phyloP scores from a whole-genome alignment of 352 stramenopile species.

The Phytophthora pinifolia region DNA sequence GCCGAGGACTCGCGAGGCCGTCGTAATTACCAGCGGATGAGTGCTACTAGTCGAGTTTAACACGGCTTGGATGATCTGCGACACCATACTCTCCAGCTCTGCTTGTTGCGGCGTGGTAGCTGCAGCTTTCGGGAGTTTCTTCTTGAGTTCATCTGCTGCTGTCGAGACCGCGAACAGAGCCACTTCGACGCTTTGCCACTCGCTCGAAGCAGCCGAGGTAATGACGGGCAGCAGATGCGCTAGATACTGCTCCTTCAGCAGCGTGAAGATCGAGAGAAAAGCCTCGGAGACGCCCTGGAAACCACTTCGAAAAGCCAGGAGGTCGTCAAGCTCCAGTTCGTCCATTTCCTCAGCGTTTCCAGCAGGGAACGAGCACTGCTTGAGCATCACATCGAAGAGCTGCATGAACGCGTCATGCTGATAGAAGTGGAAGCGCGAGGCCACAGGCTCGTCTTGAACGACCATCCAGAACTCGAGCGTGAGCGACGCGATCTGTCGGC shows the following conservation, averaged over 20 bases:
- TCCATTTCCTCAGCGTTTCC: conserved; percentile 46
- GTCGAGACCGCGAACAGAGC: conserved; percentile 57
- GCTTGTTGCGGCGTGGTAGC: conserved; percentile 18
- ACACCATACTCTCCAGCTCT: conserved; percentile 45
- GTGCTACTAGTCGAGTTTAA: conserved; percentile 30
- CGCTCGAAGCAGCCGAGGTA: conserved; percentile 18
- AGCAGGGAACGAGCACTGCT: conserved; percentile 52
- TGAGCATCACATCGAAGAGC: conserved; percentile 60
- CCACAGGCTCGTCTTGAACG: conserved; percentile 68
- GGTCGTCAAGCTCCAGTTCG: conserved; percentile 64
- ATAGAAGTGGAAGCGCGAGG: conserved; percentile 52
- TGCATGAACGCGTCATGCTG: conserved; percentile 54
- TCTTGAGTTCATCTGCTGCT: conserved; percentile 62
- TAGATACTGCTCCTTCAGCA: conserved; percentile 56
- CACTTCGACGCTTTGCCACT: conserved; percentile 61
- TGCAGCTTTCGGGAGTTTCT: conserved; percentile 32
- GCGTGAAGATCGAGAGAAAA: conserved; percentile 54
- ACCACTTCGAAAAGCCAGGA: conserved; percentile 54
- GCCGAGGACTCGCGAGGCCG: conserved; percentile 49
- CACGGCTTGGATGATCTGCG: conserved; percentile 46
- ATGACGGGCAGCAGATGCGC: conserved; percentile 37
- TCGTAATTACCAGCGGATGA: conserved; percentile 47
- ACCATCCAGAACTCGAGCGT: conserved; percentile 78
- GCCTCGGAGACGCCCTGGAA: conserved; percentile 60
- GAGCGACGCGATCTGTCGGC: conserved; percentile 71